phyloP scores from a whole-genome alignment of 2,329 filamentous ascomycete genomes.

The Aspergillus arachidicola region DNA sequence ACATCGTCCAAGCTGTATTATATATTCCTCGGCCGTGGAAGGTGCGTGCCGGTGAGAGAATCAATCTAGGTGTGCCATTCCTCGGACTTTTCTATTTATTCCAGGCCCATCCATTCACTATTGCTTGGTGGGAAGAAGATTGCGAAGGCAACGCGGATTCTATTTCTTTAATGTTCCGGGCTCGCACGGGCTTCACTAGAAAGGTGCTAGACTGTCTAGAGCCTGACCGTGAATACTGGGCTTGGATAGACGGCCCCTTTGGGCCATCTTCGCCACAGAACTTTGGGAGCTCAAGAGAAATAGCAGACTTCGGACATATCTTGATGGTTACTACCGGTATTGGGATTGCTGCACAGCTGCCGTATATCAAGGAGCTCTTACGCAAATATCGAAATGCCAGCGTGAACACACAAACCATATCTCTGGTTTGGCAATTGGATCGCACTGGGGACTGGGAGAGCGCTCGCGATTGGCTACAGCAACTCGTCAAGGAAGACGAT shows the following conservation, averaged over 20 bases:
- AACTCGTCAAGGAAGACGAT: conserved; percentile 22
- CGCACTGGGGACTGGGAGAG: conserved; percentile 20
- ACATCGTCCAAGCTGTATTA: conserved; percentile 12
- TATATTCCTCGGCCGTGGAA: conserved; percentile 19
- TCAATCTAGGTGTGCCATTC: conserved; percentile 22
- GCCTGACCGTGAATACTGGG: conserved; percentile 12
- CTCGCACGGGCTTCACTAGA: conserved; percentile 21
- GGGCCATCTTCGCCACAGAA: conserved; percentile 18
- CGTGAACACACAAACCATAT: conserved; percentile 27
- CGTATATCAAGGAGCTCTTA: conserved; percentile 40
- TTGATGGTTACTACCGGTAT: conserved; percentile 41
- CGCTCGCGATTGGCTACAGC: conserved; percentile 23
- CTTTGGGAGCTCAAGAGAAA: conserved; percentile 18
- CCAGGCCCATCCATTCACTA: conserved; percentile 31
- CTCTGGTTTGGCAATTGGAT: conserved; percentile 35
- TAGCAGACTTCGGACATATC: conserved; percentile 31
- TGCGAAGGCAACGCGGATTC: conserved; percentile 12
- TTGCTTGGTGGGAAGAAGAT: conserved; percentile 27
- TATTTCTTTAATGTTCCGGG: conserved; percentile 29
- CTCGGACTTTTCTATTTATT: conserved; percentile 27
- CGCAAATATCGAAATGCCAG: conserved; percentile 26
- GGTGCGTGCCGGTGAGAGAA: conserved; percentile 23
- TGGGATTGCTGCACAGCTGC: conserved; percentile 36
- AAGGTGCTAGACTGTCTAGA: conserved; percentile 19
- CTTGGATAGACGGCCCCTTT: conserved; percentile 33